Base-by-base conservation (phyloP, 352 stramenopile species). In the Globisporangium uncinulatum region DNA sequence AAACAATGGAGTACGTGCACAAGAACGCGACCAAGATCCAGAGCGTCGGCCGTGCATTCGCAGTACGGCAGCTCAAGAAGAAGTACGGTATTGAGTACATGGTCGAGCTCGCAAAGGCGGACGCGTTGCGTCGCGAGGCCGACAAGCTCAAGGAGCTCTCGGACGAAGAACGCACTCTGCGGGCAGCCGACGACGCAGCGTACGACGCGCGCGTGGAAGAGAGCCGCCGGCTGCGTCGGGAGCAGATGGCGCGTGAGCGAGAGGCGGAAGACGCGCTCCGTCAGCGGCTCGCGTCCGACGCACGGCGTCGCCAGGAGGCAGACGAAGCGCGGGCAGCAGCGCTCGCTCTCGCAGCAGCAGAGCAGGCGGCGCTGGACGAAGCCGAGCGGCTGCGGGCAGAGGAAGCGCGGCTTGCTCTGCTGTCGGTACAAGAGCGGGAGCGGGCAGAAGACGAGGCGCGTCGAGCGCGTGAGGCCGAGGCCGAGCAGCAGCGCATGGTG, bases 1-100 rank as follows among this genome's bases (percentile, higher is more conserved):
- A 94, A 70, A 94, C 84, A 17, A 94, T 94, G 84, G 79, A 88
- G 56, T 92, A 90, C 59, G 84, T 94, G 39, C 84, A 94, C 71
- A 89, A 85, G 74, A 94, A 94, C 63, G 84, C 82, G 14, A 90
- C 83, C 52, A 92, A 92, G 69, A 89, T 94, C 51, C 84, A 94
- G 68, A 86, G 68, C 42, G 50, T 94, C 20, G 84, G 79, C 0
- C 84, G 84, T 47, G 79, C 84, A 20, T 94, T 81, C 60, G 84
- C 84, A 44, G 80, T 94, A 48, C 79, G 84, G 29, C 74, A 77
- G 57, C 69, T 94, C 31, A 76, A 78, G 17, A 73, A 83, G 52
- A 83, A 84, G 57, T 77, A 94, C 58, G 84, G 84, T 45, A 80
- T 79, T 19, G 82, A 92, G 69, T 94, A 89, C 60, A 74, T 89